A percentile compares a stretch with the other conserved stretches of the same genome.
Conservation (phyloP, 306 rosid genomes). For the Prunus mume region DNA sequence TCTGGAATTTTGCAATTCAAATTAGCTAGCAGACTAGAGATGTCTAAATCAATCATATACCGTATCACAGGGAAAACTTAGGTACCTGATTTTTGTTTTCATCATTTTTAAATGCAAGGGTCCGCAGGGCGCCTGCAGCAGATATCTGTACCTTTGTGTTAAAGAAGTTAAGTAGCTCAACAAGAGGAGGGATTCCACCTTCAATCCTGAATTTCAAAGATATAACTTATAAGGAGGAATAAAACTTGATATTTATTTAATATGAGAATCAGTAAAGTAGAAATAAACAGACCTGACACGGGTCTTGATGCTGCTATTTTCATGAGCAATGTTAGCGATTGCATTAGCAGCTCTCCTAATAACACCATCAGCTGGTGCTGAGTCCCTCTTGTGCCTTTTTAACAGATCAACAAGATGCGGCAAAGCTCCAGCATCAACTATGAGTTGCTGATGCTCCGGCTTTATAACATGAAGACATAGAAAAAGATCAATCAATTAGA, state of each 20-base stretch:
- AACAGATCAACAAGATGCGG: constrained; percentile 48
- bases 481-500: neutral
- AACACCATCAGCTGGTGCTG: constrained; percentile 34
- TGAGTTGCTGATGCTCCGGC: constrained; percentile 53
- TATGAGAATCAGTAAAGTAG: neutral
- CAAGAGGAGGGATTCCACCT: constrained; percentile 74
- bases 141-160: constrained; percentile 61
- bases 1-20: constrained; percentile 44
- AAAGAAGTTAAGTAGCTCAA: constrained; percentile 51
- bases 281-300: constrained; percentile 44
- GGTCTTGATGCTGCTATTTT: constrained; percentile 48
- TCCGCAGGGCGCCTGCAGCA: constrained; percentile 64
- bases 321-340: constrained; percentile 59
- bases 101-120: constrained; percentile 59
- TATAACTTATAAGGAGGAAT: neutral
- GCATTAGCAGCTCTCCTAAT: constrained; percentile 59
- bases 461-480: constrained; percentile 31
- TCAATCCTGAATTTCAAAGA: constrained; percentile 42
- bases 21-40: constrained; percentile 18
- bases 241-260: neutral
- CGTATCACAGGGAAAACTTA: neutral
- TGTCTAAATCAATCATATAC: neutral
- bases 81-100: constrained; percentile 60
- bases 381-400: constrained; percentile 30
- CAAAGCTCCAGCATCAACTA: constrained; percentile 65